Evolutionary conservation across 2,329 filamentous ascomycete genomes (phyloP).

Genomic region (Leptosphaerulina australis): DNA sequence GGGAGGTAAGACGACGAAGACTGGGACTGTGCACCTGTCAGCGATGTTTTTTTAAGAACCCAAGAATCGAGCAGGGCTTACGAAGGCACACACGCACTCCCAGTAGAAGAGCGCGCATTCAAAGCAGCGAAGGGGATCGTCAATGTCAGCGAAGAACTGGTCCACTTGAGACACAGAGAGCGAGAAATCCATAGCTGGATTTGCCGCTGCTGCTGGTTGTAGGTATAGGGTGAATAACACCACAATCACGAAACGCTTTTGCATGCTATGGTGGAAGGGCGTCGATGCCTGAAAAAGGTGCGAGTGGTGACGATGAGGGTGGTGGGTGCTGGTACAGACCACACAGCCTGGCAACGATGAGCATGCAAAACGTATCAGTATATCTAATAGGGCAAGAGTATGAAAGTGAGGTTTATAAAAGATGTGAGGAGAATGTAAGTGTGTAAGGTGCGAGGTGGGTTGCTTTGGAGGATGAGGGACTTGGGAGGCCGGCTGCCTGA

Average conservation of each 20-base stretch:
- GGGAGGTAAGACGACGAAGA: slow-evolving; percentile 6
- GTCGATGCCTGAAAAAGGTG: slow-evolving; percentile 32
- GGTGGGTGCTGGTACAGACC: not conserved
- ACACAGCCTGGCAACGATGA: slow-evolving; percentile 3
- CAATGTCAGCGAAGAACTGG: slow-evolving; percentile 32
- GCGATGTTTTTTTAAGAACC: not conserved
- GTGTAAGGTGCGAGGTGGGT: slow-evolving; percentile 11
- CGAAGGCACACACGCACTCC: slow-evolving; percentile 30
- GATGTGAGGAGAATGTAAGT: slow-evolving; percentile 1
- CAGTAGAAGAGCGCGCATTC: slow-evolving; percentile 29
- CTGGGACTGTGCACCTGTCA: slow-evolving; percentile 25
- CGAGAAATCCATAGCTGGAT: slow-evolving; percentile 32
- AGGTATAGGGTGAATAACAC: slow-evolving; percentile 37
- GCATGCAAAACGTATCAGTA: not conserved
- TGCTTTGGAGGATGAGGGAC: slow-evolving; percentile 16
- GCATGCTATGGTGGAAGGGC: slow-evolving; percentile 33
- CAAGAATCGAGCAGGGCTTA: slow-evolving; percentile 11
- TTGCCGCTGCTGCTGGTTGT: slow-evolving; percentile 35
- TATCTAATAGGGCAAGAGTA: not conserved
- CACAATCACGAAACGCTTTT: slow-evolving; percentile 33
- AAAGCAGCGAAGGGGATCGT: slow-evolving; percentile 34
- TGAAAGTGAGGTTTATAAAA: not conserved
- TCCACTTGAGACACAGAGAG: slow-evolving; percentile 29
- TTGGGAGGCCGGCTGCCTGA: slow-evolving; percentile 34
- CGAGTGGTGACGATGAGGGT: slow-evolving; percentile 19